Conservation (phyloP, 176 grass and related monocot genomes). For the Pharus latifolius region DNA sequence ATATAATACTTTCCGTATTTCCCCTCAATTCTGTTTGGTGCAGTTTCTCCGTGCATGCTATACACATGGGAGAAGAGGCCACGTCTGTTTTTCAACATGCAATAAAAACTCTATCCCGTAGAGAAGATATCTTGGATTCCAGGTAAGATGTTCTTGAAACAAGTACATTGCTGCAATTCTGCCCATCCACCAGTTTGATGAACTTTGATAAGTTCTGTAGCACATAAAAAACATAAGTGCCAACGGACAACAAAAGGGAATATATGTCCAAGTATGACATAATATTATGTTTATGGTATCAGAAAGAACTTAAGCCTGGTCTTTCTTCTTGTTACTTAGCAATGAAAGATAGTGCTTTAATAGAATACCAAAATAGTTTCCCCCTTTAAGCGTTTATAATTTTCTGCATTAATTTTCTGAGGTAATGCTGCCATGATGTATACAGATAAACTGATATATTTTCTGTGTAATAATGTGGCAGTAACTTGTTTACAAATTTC, state of each 20-base stretch:
- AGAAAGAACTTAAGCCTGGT: neutral
- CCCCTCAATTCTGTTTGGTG: constrained; percentile 13
- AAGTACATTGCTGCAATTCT: neutral
- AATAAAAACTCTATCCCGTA: constrained; percentile 72
- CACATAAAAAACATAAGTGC: neutral
- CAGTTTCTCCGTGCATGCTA: constrained; percentile 85
- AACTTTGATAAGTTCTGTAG: neutral
- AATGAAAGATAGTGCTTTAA: neutral
- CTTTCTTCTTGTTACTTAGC: neutral
- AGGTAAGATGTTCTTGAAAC: constrained; percentile 29
- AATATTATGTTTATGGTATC: neutral
- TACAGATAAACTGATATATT: neutral
- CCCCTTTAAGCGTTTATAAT: neutral
- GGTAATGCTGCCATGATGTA: neutral
- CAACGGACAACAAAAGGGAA: neutral
- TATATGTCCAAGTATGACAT: neutral
- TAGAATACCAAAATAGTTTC: neutral
- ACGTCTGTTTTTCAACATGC: constrained; percentile 86
- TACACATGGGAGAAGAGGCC: constrained; percentile 82
- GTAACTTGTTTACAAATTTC: constrained; percentile 1
- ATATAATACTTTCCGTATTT: neutral
- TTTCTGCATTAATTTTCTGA: neutral
- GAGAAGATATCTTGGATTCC: constrained; percentile 46
- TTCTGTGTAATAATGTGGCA: neutral
- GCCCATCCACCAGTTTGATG: neutral